phyloP scores from a whole-genome alignment of 495 filamentous ascomycete species.

The Entonaema liquescens region DNA sequence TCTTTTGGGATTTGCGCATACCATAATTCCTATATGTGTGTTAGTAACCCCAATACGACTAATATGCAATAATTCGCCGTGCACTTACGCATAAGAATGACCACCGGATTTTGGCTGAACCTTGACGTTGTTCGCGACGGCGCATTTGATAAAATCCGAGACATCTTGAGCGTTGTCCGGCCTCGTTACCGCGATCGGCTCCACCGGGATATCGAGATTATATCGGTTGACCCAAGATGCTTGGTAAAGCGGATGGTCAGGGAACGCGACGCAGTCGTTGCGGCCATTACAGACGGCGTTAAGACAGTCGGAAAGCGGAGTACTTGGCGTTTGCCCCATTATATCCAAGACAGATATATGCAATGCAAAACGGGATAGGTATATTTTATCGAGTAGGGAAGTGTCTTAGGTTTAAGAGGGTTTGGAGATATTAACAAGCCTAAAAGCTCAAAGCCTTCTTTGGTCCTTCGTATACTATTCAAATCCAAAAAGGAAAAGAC shows the following conservation, averaged over 20 bases:
- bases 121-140: conserved; percentile 59
- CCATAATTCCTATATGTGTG: conserved; percentile 44
- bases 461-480: not conserved
- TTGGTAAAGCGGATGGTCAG: conserved; percentile 52
- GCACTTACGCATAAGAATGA: conserved; percentile 69
- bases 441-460: conserved; percentile 3
- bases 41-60: conserved; percentile 14
- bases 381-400: conserved; percentile 1
- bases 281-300: conserved; percentile 52
- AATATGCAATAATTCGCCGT: not conserved
- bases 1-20: conserved; percentile 22
- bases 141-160: conserved; percentile 67
- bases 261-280: conserved; percentile 52
- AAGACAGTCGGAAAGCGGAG: conserved; percentile 51
- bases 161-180: conserved; percentile 67
- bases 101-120: conserved; percentile 77
- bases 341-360: conserved; percentile 11
- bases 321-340: conserved; percentile 44
- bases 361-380: conserved; percentile 9
- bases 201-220: conserved; percentile 70
- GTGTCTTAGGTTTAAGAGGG: conserved; percentile 15
- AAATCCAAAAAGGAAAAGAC: not conserved
- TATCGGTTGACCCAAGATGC: conserved; percentile 60
- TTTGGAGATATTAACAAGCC: not conserved
- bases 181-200: conserved; percentile 68